These are phyloP conservation scores for Tricholoma hemisulphureum DNA, from an alignment of 768 basidiomycete species.

Conservation along the genomic window DNA sequence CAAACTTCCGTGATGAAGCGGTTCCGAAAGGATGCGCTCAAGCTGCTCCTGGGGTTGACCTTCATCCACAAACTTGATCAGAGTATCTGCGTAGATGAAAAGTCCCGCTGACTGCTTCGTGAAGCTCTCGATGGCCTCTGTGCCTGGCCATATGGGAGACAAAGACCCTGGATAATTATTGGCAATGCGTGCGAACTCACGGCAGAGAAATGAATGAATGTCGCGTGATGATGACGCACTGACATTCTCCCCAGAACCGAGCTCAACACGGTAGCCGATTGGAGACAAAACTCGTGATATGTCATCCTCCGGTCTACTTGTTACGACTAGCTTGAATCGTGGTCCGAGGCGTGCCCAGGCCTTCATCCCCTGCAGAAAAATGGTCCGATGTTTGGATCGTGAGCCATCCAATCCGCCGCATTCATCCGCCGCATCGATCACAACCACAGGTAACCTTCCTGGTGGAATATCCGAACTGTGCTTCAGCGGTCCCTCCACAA, in stretches of 20 bases:
- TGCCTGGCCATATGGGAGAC: conserved; percentile 17
- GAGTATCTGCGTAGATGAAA: conserved; percentile 32
- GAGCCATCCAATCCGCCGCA: too few relatives aligned
- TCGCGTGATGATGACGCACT: too few relatives aligned
- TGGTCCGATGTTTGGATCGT: conserved; percentile 11
- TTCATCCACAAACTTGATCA: too few relatives aligned
- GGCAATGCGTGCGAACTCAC: conserved; percentile 14
- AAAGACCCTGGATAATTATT: conserved; percentile 12
- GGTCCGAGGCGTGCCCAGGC: conserved; percentile 16
- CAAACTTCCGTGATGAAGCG: too few relatives aligned
- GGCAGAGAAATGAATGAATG: too few relatives aligned
- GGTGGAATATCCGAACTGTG: too few relatives aligned
- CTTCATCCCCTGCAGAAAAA: conserved; percentile 19
- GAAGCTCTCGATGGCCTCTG: conserved; percentile 14
- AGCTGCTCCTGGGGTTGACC: too few relatives aligned
- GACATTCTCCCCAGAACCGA: too few relatives aligned
- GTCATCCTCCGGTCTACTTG: conserved; percentile 20
- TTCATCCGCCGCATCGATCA: too few relatives aligned
- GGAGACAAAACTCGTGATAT: conserved; percentile 9
- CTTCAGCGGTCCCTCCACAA: too few relatives aligned
- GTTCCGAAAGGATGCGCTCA: too few relatives aligned
- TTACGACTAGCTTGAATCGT: conserved; percentile 25
- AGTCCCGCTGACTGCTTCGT: conserved; percentile 26
- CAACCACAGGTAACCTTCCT: too few relatives aligned
- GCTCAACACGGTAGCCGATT: conserved; percentile 9